Conservation (phyloP, 345 rosid species). For the Clarkia xantiana region DNA sequence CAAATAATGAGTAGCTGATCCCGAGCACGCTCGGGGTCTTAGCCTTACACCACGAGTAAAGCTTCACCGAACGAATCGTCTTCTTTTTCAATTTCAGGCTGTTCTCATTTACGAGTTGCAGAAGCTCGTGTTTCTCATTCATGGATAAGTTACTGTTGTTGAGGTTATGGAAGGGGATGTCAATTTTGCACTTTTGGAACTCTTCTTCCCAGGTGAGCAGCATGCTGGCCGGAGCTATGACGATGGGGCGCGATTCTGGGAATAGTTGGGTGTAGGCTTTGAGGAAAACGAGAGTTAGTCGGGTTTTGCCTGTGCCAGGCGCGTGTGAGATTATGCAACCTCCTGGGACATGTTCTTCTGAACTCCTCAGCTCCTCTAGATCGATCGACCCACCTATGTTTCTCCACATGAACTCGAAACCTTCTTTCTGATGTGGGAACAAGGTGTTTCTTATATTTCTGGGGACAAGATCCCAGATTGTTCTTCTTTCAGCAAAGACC, state of each 20-base stretch:
- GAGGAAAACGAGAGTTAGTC: conserved; percentile 50
- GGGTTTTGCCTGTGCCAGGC: conserved; percentile 83
- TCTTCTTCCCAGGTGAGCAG: conserved; percentile 80
- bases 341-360: conserved; percentile 12
- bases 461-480: conserved; percentile 24
- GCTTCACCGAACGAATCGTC: conserved; percentile 32
- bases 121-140: conserved; percentile 22
- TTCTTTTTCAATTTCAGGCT: conserved; percentile 2
- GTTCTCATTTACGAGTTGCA: conserved; percentile 8
- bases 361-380: conserved; percentile 25
- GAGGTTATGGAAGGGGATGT: conserved; percentile 43
- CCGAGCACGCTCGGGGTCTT: conserved; percentile 47
- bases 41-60: conserved; percentile 44
- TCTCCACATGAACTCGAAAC: conserved; percentile 72
- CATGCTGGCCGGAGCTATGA: conserved; percentile 62
- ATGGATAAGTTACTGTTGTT: conserved; percentile 33
- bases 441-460: conserved; percentile 22
- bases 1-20: conserved; percentile 47
- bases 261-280: conserved; percentile 32
- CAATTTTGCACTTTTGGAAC: conserved; percentile 49
- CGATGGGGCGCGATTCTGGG: conserved; percentile 45
- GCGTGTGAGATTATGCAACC: conserved; percentile 84
- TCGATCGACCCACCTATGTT: conserved; percentile 46
- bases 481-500: background rate
- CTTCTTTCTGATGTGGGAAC: conserved; percentile 64